Base-by-base conservation (phyloP, 1,139 yeast species). In the Debaryomyces subglobosus region DNA sequence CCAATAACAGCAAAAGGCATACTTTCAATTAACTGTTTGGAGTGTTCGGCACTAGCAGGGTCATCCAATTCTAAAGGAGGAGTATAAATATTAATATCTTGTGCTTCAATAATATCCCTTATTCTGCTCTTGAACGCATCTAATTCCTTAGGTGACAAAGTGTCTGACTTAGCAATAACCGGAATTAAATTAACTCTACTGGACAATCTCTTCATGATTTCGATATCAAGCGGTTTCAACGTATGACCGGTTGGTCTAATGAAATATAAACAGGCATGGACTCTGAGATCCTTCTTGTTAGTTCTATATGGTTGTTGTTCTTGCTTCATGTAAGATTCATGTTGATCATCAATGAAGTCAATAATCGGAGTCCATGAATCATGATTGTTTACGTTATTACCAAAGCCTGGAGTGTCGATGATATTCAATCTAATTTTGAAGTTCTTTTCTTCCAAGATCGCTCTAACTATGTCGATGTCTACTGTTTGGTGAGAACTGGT, bases 381-480 rank as follows among this genome's bases (percentile, higher is more conserved):
- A 61, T 81, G 84, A 72, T 94, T 94, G 76, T 94, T 88, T 60
- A 94, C 96, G 66, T 91, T 90, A 71, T 92, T 97, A 54, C 99
- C 99, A 65, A 94, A 91, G 1, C 99, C 99, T 15, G 99, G 99
- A 7, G 99, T 94, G 69, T 94, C 99, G 60, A 95, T 84, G 52
- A 94, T 80, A 62, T 94, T 94, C 56, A 95, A 81, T 53, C 95
- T 83, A 59, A 94, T 79, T 61, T 81, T 82, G 74, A 94, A 94
- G 64, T 87, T 89, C 71, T 90, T 89, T 66, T 95, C 99, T 67
- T 92, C 97, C 58, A 95, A 79, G 59, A 89, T 85, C 20, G 98
- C 97, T 63, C 96, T 84, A 45, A 89, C 84, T 54, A 94, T 84
- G 55, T 89, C 95, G 60, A 94, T 90, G 63, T 90, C 97, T 35